Evolutionary conservation across 2,329 filamentous ascomycete species (phyloP), one percentile per base, ranked within the genome.

Genomic region (Aspergillus candidus): DNA sequence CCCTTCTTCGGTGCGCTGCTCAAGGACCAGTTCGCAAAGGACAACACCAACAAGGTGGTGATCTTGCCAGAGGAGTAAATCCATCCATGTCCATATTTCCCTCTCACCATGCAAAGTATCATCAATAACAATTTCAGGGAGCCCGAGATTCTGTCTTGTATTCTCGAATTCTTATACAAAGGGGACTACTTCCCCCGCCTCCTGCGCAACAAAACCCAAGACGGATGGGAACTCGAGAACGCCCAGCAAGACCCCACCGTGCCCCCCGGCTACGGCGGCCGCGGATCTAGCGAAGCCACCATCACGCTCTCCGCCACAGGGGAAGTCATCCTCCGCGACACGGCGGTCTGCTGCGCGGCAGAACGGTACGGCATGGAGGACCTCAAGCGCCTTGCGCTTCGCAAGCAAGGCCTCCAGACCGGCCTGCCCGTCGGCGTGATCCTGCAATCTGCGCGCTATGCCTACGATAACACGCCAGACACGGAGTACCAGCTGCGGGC

Each of bases 131-230:
- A 18, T 12, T 13, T 32, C 61, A 84, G 86, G 77, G 88, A 94
- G 74, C 88, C 90, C 57, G 89, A 94, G 75, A 80, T 94, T 68
- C 87, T 96, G 71, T 94, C 88, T 66, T 90, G 86, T 62, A 77
- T 96, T 61, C 88, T 96, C 73, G 90, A 96, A 75, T 96, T 90
- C 69, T 82, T 96, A 56, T 96, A 96, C 83, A 94, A 94, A 76
- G 88, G 87, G 56, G 89, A 94, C 77, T 95, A 94, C 73, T 93
- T 86, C 69, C 90, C 90, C 44, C 86, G 88, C 68, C 77, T 96
- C 72, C 65, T 94, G 57, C 87, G 88, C 69, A 86, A 87, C 79
- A 88, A 86, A 77, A 83, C 83, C 68, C 84, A 82, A 65, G 84
- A 87, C 75, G 85, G 84, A 73, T 95, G 87, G 86, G 82, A 88